Evolutionary conservation across 2,329 filamentous ascomycete species (phyloP), one percentile per base, ranked within the genome.

Genomic region (Diaporthe citriasiana): DNA sequence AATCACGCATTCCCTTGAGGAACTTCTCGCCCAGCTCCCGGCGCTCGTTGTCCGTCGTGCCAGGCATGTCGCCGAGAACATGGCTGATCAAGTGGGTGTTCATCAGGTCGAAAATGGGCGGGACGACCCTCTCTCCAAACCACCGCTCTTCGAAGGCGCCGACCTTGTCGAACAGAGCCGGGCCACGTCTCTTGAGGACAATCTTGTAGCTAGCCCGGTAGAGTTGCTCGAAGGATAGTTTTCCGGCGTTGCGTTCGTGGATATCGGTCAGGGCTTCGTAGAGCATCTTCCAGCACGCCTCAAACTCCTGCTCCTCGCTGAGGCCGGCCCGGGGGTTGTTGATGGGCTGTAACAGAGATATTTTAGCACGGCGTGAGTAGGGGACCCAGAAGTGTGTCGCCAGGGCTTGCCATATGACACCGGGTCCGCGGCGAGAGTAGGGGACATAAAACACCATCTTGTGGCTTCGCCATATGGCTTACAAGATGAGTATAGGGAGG

Each of bases 201-300:
- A 98, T 94, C 82, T 97, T 96, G 84, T 99, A 99, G 7, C 95
- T 94, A 71, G 94, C 94, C 73, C 97, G 93, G 84, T 99, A 99
- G 0, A 99, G 90, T 80, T 97, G 93, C 83, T 99, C 97, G 85
- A 98, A 99, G 0, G 95, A 98, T 3, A 99, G 90, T 22, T 89
- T 89, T 13, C 95, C 97, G 75, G 95, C 95, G 82, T 97, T 97
- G 82, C 97, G 95, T 73, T 92, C 93, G 84, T 98, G 95, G 68
- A 99, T 98, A 80, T 98, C 94, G 73, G 87, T 88, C 70, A 99
- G 90, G 5, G 96, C 95, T 63, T 91, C 89, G 59, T 92, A 88
- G 10, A 99, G 90, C 57, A 91, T 90, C 19, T 87, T 87, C 97
- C 97, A 99, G 78, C 92, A 94, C 3, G 90, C 87, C n/a, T 98